These are phyloP conservation scores for Sclerotinia borealis DNA, from an alignment of 2,329 filamentous ascomycete genomes.

Conservation along the genomic window DNA sequence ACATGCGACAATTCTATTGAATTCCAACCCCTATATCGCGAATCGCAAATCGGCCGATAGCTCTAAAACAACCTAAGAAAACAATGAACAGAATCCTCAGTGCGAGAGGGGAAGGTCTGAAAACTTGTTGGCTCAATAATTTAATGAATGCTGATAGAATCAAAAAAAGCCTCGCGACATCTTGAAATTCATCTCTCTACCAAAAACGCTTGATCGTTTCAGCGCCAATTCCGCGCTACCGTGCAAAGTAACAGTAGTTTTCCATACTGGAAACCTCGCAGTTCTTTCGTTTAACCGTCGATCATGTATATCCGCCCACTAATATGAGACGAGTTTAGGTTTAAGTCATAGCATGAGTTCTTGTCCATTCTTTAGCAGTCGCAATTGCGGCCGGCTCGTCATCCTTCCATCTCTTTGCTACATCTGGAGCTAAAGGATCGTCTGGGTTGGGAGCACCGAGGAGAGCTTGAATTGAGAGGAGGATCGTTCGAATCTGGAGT, in stretches of 20 bases:
- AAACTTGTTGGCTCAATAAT: not conserved
- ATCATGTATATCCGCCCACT: not conserved
- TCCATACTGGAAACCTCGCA: not conserved
- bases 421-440: constrained; percentile 95
- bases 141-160: not conserved
- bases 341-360: constrained; percentile 33
- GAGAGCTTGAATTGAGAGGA: constrained; percentile 96
- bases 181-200: constrained; percentile 1
- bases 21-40: not conserved
- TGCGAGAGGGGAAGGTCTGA: not conserved
- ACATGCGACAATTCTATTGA: too few species aligned
- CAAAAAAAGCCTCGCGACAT: not conserved
- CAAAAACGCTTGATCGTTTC: not conserved
- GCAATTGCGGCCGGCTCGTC: constrained; percentile 88
- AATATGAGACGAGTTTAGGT: not conserved
- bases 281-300: constrained; percentile 6
- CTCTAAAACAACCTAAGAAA: not conserved
- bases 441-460: constrained; percentile 96
- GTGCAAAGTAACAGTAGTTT: not conserved
- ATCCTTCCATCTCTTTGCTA: constrained; percentile 97
- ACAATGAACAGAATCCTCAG: not conserved
- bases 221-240: not conserved
- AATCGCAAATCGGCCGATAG: not conserved
- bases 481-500: constrained; percentile 93
- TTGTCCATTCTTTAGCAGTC: constrained; percentile 89